Evolutionary conservation across 2,329 filamentous ascomycete species (phyloP), one percentile per base, ranked within the genome.

Genomic region (Talaromyces islandicus): DNA sequence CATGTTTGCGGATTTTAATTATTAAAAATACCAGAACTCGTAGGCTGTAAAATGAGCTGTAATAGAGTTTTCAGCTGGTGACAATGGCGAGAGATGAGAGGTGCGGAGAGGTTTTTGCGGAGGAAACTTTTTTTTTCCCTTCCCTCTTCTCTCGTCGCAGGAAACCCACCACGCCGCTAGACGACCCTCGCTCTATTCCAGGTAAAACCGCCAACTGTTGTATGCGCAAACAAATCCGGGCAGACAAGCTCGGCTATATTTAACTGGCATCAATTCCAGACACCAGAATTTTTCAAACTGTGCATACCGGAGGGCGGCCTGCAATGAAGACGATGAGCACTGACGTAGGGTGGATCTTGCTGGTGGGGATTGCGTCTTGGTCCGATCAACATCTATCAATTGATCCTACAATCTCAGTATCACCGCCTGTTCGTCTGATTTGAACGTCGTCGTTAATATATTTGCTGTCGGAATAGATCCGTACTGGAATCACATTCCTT

Each of bases 1-100:
- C 83, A 59, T 59, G 57, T 14, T 55, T 19, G 27, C 30, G 43
- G 27, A 43, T 38, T 21, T 7, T 32, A 27, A 54, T n/a, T 38
- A n/a, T 30, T 30, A 19, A 19, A 30, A 29, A 11, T 10, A 46
- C 11, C 7, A 46, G 9, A 7, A 21, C 3, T 46, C 41, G 11
- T 38, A 38, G 14, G 17, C 30, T 29, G 17, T 19, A 10, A 29
- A 21, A 11, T n/a, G 4, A 32, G 27, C 7, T 7, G 46, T 14
- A 10, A 52, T 3, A 17, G 12, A 21, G 17, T 29, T 21, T 12
- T 38, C 10, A 57, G 19, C 9, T 46, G n/a, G 7, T 7, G 32
- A 35, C n/a, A n/a, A 32, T 56, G 29, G 41, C 19, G n/a, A 46
- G 38, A 43, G 25, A 27, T 2, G 21, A 35, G 30, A 25, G 17